These are phyloP conservation scores for Fusarium decemcellulare DNA, from an alignment of 2,329 filamentous ascomycete genomes.

Conservation along the genomic window DNA sequence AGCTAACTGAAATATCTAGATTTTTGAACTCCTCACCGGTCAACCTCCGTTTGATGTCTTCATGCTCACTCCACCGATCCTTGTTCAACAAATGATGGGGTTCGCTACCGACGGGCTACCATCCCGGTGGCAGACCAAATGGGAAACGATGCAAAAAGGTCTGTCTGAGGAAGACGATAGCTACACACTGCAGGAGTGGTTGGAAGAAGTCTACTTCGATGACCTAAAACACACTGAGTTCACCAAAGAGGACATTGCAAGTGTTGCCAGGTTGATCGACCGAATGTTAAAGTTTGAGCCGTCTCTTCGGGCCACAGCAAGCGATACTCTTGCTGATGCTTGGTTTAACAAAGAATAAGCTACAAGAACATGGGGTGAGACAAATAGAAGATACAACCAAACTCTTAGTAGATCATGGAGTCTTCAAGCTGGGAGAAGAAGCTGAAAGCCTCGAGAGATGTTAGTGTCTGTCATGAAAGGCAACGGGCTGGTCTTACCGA, in stretches of 20 bases:
- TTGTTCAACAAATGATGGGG: constrained; percentile 38
- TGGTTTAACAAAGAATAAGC: constrained; percentile 7
- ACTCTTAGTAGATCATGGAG: constrained; percentile 1
- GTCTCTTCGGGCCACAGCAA: constrained; percentile 22
- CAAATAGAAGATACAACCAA: neutral
- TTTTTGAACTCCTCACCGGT: constrained; percentile 44
- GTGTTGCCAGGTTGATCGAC: constrained; percentile 1
- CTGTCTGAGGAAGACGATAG: neutral
- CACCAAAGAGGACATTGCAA: constrained; percentile 15
- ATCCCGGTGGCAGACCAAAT: constrained; percentile 28
- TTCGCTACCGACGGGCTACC: constrained; percentile 28
- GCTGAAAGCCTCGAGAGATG: neutral
- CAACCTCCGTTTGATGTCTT: constrained; percentile 41
- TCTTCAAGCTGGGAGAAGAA: constrained; percentile 8
- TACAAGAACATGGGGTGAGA: no score
- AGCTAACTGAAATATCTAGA: constrained; percentile 16
- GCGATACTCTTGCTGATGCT: constrained; percentile 17
- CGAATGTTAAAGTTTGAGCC: constrained; percentile 41
- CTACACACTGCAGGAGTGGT: constrained; percentile 28
- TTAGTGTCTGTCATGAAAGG: neutral
- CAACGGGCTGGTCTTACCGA: neutral
- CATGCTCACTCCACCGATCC: constrained; percentile 22
- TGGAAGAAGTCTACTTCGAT: constrained; percentile 37
- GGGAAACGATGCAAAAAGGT: constrained; percentile 18
- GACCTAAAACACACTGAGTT: constrained; percentile 15